Evolutionary conservation across 306 rosid species (phyloP), one percentile per base, ranked within the genome.

Genomic region (Potentilla sterilis): DNA sequence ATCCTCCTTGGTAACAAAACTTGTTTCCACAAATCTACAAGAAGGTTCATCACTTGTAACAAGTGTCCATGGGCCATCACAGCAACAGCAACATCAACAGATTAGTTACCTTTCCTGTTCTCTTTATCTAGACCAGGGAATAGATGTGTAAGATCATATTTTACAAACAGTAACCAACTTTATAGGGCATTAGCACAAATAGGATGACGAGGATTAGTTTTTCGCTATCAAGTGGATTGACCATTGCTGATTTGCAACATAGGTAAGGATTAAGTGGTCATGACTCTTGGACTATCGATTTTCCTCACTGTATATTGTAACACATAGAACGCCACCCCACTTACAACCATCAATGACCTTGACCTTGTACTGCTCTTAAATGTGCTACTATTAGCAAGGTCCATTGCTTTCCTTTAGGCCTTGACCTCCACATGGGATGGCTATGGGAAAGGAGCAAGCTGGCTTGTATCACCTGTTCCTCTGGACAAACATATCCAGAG

Each of bases 11-110:
- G 77, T 59, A 46, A 58, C 55, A 73, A 28, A 43, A 10, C 18
- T 73, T 59, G 40, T 24, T 54, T 57, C 6, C 4, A 55, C 6
- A 41, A 16, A 34, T 11, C 35, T 12, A 37, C 38, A 28, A 43
- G 64, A 54, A 34, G 37, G n/a, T 72, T 52, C 19, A 71, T 70
- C 74, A 49, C 74, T 70, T 70, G 46, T 7, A 40, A 67, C 35
- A 67, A 38, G 72, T 67, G 37, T 18, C 49, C 34, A 12, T 5
- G 40, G 16, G 16, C 37, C 21, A 3, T 40, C 7, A 43, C 13
- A 22, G 15, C 32, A 43, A 21, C 51, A 68, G 1, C 34, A 44
- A 11, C 52, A 42, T 2, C n/a, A 69, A 47, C 8, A 44, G 55
- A 14, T 47, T 12, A 13, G 1, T 38, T 34, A 24, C 73, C 18